A percentile compares a stretch with the other conserved stretches of the same genome.
Conservation (phyloP, 805 yeast species). For the Starmera caribaea region DNA sequence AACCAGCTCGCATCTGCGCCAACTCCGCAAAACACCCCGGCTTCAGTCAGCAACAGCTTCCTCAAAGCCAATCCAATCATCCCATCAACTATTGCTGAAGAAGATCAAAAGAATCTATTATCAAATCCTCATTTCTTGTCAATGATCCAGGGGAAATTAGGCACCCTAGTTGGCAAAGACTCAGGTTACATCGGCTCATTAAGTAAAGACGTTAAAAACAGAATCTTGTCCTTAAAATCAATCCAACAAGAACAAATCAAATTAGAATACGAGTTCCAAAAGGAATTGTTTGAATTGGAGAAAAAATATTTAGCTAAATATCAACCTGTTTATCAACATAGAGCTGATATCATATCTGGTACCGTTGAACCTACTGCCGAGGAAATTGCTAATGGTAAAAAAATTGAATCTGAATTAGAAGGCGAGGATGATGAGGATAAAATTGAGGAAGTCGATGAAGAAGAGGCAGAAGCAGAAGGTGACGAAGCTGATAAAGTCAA, state of each 20-base stretch:
- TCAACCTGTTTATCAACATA: slow-evolving; percentile 64
- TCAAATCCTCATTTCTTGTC: slow-evolving; percentile 77
- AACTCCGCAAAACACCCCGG: slow-evolving; percentile 97
- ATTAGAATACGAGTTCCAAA: slow-evolving; percentile 85
- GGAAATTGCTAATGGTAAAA: slow-evolving; percentile 73
- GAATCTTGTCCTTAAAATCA: slow-evolving; percentile 76
- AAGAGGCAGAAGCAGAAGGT: slow-evolving; percentile 32
- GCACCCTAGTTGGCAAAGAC: slow-evolving; percentile 73
- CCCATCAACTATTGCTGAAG: slow-evolving; percentile 65
- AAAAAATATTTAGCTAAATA: slow-evolving; percentile 65
- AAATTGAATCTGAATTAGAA: slow-evolving; percentile 47
- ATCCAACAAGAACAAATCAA: slow-evolving; percentile 72
- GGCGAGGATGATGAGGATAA: slow-evolving; percentile 32
- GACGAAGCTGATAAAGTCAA: slow-evolving; percentile 34
- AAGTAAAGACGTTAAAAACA: slow-evolving; percentile 60
- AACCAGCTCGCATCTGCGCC: slow-evolving; percentile 88
- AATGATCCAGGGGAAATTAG: slow-evolving; percentile 84
- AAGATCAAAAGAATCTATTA: slow-evolving; percentile 36
- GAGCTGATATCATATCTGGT: slow-evolving; percentile 69
- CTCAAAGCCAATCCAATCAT: slow-evolving; percentile 54
- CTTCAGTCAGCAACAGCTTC: slow-evolving; percentile 70
- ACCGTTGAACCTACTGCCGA: slow-evolving; percentile 64
- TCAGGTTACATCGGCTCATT: slow-evolving; percentile 78
- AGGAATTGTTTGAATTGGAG: slow-evolving; percentile 79
- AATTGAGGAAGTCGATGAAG: slow-evolving; percentile 33